Percentiles rank a stretch among this genome's conserved stretches.
These are phyloP conservation scores for Vitis hybrid DNA, from an alignment of 177 flowering plant genomes.

Conservation along the genomic window DNA sequence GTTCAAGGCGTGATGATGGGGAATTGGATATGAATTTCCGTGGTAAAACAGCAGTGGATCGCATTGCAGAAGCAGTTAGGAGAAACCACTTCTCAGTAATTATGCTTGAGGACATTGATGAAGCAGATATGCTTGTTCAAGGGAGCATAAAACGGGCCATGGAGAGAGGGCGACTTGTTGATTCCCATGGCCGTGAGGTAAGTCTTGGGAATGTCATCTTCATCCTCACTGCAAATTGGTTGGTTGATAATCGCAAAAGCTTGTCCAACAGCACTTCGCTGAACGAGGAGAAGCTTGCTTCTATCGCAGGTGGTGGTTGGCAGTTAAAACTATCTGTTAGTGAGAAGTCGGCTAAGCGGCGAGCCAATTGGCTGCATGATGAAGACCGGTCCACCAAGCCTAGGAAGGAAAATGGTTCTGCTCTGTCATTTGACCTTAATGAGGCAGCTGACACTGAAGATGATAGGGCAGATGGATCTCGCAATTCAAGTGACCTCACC, in stretches of 20 bases:
- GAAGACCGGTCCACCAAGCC: conserved; percentile 43
- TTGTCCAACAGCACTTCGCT: conserved; percentile 15
- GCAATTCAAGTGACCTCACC: conserved; percentile 81
- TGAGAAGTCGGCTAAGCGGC: conserved; percentile 51
- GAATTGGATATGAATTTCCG: conserved; percentile 52
- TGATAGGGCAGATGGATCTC: conserved; percentile 58
- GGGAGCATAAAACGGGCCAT: conserved; percentile 79
- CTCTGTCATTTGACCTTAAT: conserved; percentile 70
- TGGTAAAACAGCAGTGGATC: conserved; percentile 78
- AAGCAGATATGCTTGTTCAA: conserved; percentile 65
- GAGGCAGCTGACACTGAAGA: conserved; percentile 51
- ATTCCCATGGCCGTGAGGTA: conserved; percentile 88
- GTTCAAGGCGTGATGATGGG: conserved; percentile 44
- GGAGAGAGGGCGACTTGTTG: conserved; percentile 77
- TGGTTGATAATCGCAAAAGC: conserved; percentile 36
- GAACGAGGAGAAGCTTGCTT: conserved; percentile 48
- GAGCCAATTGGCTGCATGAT: conserved; percentile 54
- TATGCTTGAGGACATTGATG: conserved; percentile 78
- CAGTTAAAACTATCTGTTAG: conserved; percentile 46
- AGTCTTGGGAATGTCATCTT: conserved; percentile 78
- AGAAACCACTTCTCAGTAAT: conserved; percentile 81
- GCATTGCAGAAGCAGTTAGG: conserved; percentile 74
- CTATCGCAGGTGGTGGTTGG: conserved; percentile 48
- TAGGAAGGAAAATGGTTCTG: conserved; percentile 41
- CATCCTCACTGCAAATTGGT: conserved; percentile 74